Evolutionary conservation across 192 early-diverging fungal species (phyloP), one percentile per base, ranked within the genome.

Genomic region (Kappamyces sp.): DNA sequence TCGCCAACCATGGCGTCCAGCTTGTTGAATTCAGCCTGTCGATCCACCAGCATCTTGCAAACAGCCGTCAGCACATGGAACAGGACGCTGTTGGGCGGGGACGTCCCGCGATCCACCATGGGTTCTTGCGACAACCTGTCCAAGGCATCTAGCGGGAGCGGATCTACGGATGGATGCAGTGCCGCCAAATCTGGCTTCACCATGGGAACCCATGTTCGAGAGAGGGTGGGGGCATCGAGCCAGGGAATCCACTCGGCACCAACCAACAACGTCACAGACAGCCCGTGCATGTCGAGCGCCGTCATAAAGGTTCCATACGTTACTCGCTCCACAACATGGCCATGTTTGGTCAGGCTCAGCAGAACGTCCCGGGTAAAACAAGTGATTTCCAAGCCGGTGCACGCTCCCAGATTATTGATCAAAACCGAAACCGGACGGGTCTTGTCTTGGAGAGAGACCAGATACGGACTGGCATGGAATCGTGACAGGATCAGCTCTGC

Each of bases 381-480:
- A 4, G 83, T 78, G 61, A 87, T 72, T 65, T 92, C 90, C 32
- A 92, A 64, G 41, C 75, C 74, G 0, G 89, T 82, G 0, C 77
- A 79, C 1, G 81, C 88, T 3, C 90, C 90, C n/a, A 90, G 70
- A 67, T 92, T 91, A 66, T 92, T 92, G 35, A 90, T 71, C 47
- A 92, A 54, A n/a, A 92, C 58, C n/a, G 83, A 73, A 9, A 88
- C 74, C 2, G 63, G 66, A 3, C 66, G 65, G 1, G 63, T 35
- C 5, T 4, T 14, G 5, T 59, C 48, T 1, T 8, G 39, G 12
- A 66, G 60, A 15, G 55, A 73, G 30, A 57, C 32, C 32, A 74
- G 65, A 47, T 76, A 65, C 7, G 45, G 31, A 22, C 14, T 74
- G 75, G 43, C 75, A 59, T 7, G 90, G 57, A 51, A 93, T 73